phyloP scores from a whole-genome alignment of 306 rosid species.

The Morella rubra region DNA sequence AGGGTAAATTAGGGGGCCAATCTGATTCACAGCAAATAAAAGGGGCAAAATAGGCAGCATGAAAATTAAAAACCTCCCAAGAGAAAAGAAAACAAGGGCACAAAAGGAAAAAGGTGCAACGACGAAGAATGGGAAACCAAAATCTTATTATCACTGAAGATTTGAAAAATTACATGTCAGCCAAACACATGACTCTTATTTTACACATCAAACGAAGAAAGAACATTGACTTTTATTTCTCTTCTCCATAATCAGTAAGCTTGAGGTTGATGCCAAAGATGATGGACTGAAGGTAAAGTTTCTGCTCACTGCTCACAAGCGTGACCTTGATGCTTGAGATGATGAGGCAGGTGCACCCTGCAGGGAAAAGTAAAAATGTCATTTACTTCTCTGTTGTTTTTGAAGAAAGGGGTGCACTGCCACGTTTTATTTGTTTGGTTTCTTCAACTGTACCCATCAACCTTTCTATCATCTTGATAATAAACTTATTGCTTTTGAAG shows the following conservation, averaged over 20 bases:
- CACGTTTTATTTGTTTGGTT: background rate
- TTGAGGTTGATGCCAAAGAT: background rate
- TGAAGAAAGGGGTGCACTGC: background rate
- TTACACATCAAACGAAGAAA: background rate
- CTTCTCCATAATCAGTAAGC: background rate
- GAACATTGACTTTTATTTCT: background rate
- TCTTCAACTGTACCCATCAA: background rate
- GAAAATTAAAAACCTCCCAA: background rate
- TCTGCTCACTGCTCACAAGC: slow-evolving; percentile 40
- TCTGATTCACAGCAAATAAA: too few relatives aligned
- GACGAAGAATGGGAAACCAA: background rate
- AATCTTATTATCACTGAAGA: background rate
- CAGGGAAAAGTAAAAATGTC: slow-evolving; percentile 25
- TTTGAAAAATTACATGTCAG: background rate
- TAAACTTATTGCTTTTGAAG: background rate
- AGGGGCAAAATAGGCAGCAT: too few relatives aligned
- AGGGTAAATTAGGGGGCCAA: too few relatives aligned
- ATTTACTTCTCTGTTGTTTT: background rate
- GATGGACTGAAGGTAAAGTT: too few relatives aligned
- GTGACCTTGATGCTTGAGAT: slow-evolving; percentile 46
- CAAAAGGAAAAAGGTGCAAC: too few relatives aligned
- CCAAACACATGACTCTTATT: background rate
- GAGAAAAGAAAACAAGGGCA: too few relatives aligned
- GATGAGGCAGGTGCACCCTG: slow-evolving; percentile 74
- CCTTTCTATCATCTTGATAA: too few relatives aligned